Evolutionary conservation across 2,329 filamentous ascomycete species (phyloP), one percentile per base, ranked within the genome.

Genomic region (Rhynchosporium graminicola): DNA sequence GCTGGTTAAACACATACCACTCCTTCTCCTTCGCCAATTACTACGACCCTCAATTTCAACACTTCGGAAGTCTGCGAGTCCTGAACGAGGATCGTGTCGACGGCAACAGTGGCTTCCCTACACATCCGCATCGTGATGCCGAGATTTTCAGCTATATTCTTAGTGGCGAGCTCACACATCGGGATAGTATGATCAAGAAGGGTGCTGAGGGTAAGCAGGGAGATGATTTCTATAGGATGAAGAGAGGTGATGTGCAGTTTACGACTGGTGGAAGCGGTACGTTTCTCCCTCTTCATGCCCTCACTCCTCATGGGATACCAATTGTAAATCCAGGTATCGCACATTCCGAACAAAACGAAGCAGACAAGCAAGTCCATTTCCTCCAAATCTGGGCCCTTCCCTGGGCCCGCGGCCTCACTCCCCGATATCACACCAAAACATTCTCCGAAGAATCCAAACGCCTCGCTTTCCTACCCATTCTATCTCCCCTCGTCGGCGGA

Each of bases 101-200:
- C 71, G 79, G 87, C 33, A 83, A 85, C 63, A 86, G 83, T 9
- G 92, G 92, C 4, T 96, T 96, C 77, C 91, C 91, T 3, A 92
- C 90, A 0, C 92, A 96, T 74, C 87, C 87, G 31, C 92, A 96
- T 76, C 84, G 88, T 66, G 90, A 96, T 75, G 93, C 92, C 75
- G 90, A 96, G 76, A 96, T 96, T 77, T 96, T 94, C 82, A 88
- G 83, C 73, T 95, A 96, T 77, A 88, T 96, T 71, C 80, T 96
- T n/a, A 85, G 81, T 52, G 92, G 92, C 67, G 90, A 94, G 77
- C 83, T 96, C 66, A 94, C 92, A 54, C 92, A 96, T 79, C 88
- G 91, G 54, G 92, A 96, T 77, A 90, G 85, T 64, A 93, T 96
- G 87, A 84, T 91, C 69, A 84, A 85, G 75, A 91, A 87, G 76